phyloP scores from a whole-genome alignment of 495 filamentous ascomycete genomes.

The Aspergillus carlsbadensis region DNA sequence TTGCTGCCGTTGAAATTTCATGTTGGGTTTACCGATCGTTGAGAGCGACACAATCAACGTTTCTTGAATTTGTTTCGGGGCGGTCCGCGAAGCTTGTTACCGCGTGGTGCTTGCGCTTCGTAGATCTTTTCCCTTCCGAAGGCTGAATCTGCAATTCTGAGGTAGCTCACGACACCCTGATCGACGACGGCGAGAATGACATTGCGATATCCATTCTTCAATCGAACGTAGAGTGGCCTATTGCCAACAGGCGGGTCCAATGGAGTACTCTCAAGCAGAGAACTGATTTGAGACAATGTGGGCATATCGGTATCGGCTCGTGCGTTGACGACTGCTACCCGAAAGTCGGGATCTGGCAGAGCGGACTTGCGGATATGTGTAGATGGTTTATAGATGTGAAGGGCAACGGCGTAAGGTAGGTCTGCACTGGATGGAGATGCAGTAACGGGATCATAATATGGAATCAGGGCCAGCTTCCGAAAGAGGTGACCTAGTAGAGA shows the following conservation, averaged over 20 bases:
- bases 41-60: conserved; percentile 23
- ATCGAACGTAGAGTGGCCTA: conserved; percentile 60
- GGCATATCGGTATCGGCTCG: conserved; percentile 66
- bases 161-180: conserved; percentile 82
- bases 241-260: conserved; percentile 56
- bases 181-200: conserved; percentile 87
- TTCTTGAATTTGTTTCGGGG: conserved; percentile 33
- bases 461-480: conserved; percentile 70
- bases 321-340: conserved; percentile 75
- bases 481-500: conserved; percentile 62
- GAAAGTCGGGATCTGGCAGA: conserved; percentile 76
- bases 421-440: conserved; percentile 17
- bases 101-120: conserved; percentile 19
- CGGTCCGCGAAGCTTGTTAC: conserved; percentile 38
- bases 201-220: conserved; percentile 82
- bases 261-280: conserved; percentile 67
- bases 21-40: not conserved
- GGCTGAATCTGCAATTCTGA: conserved; percentile 73
- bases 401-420: conserved; percentile 67
- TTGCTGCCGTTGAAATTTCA: not conserved
- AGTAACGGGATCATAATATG: conserved; percentile 61
- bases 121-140: conserved; percentile 77
- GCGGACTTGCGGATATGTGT: conserved; percentile 70
- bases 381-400: conserved; percentile 77
- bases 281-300: conserved; percentile 64